Conservation (phyloP, 768 basidiomycete species). For the Strobilomyces dryophilus region DNA sequence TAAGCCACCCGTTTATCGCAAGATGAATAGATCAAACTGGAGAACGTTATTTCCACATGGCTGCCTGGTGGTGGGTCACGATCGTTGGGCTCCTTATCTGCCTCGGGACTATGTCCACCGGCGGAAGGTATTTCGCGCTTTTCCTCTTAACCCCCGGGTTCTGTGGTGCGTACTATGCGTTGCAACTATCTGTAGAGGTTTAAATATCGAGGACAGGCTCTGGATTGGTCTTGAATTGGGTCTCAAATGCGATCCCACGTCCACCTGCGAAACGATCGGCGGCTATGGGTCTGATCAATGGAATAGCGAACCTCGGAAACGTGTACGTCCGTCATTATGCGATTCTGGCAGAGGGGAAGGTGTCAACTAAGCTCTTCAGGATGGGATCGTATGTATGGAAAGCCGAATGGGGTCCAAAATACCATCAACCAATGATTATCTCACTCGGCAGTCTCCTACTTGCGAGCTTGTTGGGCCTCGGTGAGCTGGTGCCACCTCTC, state of each 20-base stretch:
- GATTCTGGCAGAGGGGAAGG: neutral
- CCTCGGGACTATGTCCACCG: conserved; percentile 45
- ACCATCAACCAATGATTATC: neutral
- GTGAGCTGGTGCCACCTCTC: conserved; percentile 20
- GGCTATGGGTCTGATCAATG: conserved; percentile 61
- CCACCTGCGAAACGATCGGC: conserved; percentile 53
- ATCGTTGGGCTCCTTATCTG: conserved; percentile 59
- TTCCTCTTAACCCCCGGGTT: conserved; percentile 63
- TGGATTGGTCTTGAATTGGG: conserved; percentile 53
- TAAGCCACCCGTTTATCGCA: neutral
- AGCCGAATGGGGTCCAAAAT: neutral
- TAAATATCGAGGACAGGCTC: conserved; percentile 29
- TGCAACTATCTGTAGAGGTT: neutral
- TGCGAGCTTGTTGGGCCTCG: conserved; percentile 28
- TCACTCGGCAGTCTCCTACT: conserved; percentile 26
- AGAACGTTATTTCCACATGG: conserved; percentile 62
- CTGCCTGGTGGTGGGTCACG: conserved; percentile 53
- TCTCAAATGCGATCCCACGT: conserved; percentile 54
- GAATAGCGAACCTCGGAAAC: conserved; percentile 54
- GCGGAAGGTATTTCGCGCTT: conserved; percentile 54
- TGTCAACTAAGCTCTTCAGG: neutral
- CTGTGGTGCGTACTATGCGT: conserved; percentile 28
- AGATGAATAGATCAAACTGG: conserved; percentile 47
- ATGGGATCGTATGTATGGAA: neutral
- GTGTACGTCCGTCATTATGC: conserved; percentile 37